Evolutionary conservation across 371 early-diverging fungal species (phyloP).

Genomic region (Blakeslea trispora): DNA sequence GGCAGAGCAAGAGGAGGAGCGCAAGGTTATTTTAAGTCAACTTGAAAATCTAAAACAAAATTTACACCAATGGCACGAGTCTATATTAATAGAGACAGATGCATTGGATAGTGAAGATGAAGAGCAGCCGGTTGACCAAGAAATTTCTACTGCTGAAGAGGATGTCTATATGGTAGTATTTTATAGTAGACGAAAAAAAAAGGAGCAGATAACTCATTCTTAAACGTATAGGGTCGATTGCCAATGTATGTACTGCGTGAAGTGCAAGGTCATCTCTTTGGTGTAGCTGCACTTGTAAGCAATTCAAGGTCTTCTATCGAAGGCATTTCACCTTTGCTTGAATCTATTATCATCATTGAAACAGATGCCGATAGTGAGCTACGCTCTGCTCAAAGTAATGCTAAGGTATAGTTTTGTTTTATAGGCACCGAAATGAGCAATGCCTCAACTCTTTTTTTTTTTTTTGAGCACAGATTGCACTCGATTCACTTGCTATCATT

Average conservation of each 20-base stretch:
- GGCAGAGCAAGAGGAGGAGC: slow-evolving; percentile 24
- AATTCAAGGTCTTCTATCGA: slow-evolving; percentile 29
- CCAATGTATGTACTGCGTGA: slow-evolving; percentile 20
- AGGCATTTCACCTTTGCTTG: slow-evolving; percentile 38
- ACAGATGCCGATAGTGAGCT: slow-evolving; percentile 47
- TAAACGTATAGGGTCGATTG: slow-evolving; percentile 11
- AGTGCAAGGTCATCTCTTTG: slow-evolving; percentile 15
- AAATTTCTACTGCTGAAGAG: neutral
- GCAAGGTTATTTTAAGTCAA: slow-evolving; percentile 9
- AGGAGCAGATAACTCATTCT: too few species aligned
- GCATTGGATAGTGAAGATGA: slow-evolving; percentile 19
- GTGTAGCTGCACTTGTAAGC: slow-evolving; percentile 8
- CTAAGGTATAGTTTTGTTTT: slow-evolving; percentile 29
- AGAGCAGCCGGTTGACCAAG: slow-evolving; percentile 10
- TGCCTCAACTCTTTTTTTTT: too few species aligned
- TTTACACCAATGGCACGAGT: slow-evolving; percentile 31
- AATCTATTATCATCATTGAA: slow-evolving; percentile 43
- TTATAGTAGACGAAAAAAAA: too few species aligned
- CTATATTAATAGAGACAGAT: slow-evolving; percentile 19
- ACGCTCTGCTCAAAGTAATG: slow-evolving; percentile 45
- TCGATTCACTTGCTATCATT: slow-evolving; percentile 19
- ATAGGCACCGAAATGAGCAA: too few species aligned
- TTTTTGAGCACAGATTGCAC: slow-evolving; percentile 10
- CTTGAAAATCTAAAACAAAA: slow-evolving; percentile 17
- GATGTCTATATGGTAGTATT: too few species aligned